Percentiles rank a stretch among this genome's conserved stretches.
These are phyloP conservation scores for Cercospora zeina DNA, from an alignment of 2,329 filamentous ascomycete species.

Conservation along the genomic window DNA sequence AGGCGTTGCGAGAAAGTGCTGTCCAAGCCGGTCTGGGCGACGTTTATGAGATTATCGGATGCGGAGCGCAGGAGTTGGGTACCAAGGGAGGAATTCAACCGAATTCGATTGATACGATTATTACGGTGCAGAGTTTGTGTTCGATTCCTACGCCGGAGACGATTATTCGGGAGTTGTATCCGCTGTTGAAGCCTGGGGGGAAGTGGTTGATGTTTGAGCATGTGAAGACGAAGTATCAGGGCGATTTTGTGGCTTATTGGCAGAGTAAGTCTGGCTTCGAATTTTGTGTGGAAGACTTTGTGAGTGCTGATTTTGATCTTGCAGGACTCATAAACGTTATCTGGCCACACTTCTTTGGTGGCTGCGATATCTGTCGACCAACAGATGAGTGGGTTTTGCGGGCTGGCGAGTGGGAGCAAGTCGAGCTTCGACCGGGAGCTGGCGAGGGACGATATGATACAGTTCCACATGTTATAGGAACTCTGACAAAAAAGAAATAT, in stretches of 20 bases:
- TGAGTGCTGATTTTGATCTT: background rate
- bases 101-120: conserved; percentile 59
- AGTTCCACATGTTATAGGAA: conserved; percentile 40
- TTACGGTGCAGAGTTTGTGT: conserved; percentile 63
- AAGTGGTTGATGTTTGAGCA: conserved; percentile 66
- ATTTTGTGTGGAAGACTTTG: background rate
- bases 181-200: conserved; percentile 61
- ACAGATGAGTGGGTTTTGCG: conserved; percentile 42
- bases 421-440: conserved; percentile 35
- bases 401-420: conserved; percentile 41
- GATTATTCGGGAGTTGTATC: conserved; percentile 58
- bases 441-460: conserved; percentile 41
- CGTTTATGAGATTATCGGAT: conserved; percentile 62
- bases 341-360: conserved; percentile 42
- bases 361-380: conserved; percentile 40
- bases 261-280: conserved; percentile 37
- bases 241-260: conserved; percentile 40
- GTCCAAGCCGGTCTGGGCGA: conserved; percentile 55
- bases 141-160: conserved; percentile 61
- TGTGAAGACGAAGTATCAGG: conserved; percentile 46
- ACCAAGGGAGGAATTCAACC: conserved; percentile 49
- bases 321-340: conserved; percentile 38
- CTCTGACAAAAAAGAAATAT: conserved; percentile 37
- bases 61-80: conserved; percentile 62
- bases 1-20: conserved; percentile 51